These are phyloP conservation scores for Heliosperma pusillum DNA, from an alignment of 148 eudicot genomes.

Conservation along the genomic window DNA sequence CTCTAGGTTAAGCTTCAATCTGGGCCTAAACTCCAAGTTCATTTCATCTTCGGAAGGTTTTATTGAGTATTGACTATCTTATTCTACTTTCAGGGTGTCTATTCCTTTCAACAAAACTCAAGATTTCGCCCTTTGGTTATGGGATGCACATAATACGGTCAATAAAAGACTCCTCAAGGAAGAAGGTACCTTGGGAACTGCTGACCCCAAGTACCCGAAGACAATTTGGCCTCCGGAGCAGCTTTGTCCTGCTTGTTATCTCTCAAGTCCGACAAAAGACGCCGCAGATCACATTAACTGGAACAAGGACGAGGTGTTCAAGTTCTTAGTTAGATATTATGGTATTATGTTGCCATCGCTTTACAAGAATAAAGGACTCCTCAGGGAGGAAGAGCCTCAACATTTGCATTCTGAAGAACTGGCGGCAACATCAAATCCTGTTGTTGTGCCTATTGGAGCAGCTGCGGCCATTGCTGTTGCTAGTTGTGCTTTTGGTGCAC, in stretches of 20 bases:
- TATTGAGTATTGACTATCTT: conserved; percentile 19
- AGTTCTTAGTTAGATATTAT: conserved; percentile 66
- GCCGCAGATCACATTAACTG: conserved; percentile 35
- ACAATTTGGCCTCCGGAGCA: conserved; percentile 80
- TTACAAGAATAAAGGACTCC: conserved; percentile 44
- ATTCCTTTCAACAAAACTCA: conserved; percentile 70
- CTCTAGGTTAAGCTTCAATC: conserved; percentile 52
- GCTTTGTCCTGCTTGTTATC: conserved; percentile 82
- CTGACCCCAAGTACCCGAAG: conserved; percentile 83
- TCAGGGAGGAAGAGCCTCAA: conserved; percentile 18
- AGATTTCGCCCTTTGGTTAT: conserved; percentile 84
- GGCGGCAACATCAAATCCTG: conserved; percentile 48
- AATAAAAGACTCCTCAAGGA: conserved; percentile 73
- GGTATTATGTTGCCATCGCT: conserved; percentile 55
- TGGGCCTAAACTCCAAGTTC: conserved; percentile 6
- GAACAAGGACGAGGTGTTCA: conserved; percentile 71
- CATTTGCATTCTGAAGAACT: conserved; percentile 42
- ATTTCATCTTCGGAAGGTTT: neutral
- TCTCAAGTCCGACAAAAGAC: conserved; percentile 27
- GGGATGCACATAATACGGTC: conserved; percentile 85
- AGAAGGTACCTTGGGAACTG: conserved; percentile 58
- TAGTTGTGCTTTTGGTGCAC: conserved; percentile 89
- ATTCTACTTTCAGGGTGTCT: conserved; percentile 46
- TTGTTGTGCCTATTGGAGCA: conserved; percentile 82
- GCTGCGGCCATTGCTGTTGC: conserved; percentile 88